Evolutionary conservation across 192 early-diverging fungal species (phyloP).

Genomic region (Bifiguratus adelaidae): DNA sequence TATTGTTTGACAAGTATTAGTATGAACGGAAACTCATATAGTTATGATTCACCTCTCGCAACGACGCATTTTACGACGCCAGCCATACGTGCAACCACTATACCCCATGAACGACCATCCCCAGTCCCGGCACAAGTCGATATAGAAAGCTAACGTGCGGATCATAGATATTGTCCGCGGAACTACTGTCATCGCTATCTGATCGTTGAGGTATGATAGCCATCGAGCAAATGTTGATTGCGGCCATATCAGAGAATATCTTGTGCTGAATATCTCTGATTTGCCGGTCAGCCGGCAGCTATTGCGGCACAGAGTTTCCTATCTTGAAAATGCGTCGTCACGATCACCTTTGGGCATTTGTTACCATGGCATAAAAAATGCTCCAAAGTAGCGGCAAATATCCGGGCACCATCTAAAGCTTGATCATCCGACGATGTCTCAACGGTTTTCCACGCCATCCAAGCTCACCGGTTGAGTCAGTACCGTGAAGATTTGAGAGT

Average conservation of each 20-base stretch:
- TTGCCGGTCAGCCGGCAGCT: background rate
- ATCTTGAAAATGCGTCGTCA: slow-evolving; percentile 88
- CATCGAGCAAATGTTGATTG: slow-evolving; percentile 41
- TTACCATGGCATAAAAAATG: slow-evolving; percentile 29
- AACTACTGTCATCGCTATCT: background rate
- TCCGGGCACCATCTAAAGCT: slow-evolving; percentile 58
- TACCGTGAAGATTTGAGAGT: slow-evolving; percentile 29
- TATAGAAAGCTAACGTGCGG: slow-evolving; percentile 48
- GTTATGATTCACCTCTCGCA: slow-evolving; percentile 18
- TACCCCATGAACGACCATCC: slow-evolving; percentile 26
- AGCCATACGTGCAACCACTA: slow-evolving; percentile 30
- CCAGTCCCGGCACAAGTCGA: slow-evolving; percentile 29
- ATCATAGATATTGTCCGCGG: background rate
- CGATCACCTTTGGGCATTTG: slow-evolving; percentile 55
- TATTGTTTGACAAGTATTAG: background rate
- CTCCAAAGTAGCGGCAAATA: slow-evolving; percentile 65
- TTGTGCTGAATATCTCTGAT: slow-evolving; percentile 37
- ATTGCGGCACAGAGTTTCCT: slow-evolving; percentile 5
- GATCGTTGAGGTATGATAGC: slow-evolving; percentile 30
- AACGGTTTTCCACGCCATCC: background rate
- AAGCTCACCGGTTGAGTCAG: slow-evolving; percentile 31
- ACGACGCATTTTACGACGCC: slow-evolving; percentile 19
- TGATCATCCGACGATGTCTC: background rate
- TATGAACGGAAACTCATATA: background rate
- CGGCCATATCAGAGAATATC: slow-evolving; percentile 23